phyloP scores from a whole-genome alignment of 176 grass and related monocot species.

The Tillandsia leiboldiana region DNA sequence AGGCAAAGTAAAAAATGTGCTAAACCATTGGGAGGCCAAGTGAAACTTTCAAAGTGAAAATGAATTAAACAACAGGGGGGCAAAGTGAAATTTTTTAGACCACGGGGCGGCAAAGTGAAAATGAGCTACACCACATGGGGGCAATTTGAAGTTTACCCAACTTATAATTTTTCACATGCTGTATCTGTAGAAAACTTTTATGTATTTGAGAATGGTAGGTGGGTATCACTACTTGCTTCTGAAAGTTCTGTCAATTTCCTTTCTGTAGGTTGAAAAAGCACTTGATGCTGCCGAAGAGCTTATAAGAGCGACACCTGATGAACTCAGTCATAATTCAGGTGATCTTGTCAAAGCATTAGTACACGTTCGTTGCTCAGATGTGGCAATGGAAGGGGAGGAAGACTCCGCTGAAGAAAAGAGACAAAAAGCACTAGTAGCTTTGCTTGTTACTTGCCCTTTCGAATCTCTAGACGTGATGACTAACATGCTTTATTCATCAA shows the following conservation, averaged over 20 bases:
- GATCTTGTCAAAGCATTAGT: conserved; percentile 80
- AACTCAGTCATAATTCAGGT: conserved; percentile 56
- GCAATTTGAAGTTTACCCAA: too few relatives aligned
- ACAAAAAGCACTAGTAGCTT: conserved; percentile 70
- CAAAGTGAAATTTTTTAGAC: too few relatives aligned
- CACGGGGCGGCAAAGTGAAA: too few relatives aligned
- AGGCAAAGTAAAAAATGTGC: too few relatives aligned
- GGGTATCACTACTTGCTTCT: neutral
- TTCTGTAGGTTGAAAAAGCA: conserved; percentile 74
- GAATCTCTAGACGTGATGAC: conserved; percentile 73
- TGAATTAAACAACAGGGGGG: too few relatives aligned
- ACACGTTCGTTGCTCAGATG: conserved; percentile 77
- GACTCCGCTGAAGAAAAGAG: conserved; percentile 85
- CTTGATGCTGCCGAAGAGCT: conserved; percentile 62
- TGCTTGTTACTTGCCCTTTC: conserved; percentile 76
- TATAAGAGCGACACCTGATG: conserved; percentile 82
- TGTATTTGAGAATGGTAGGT: neutral
- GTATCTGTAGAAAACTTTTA: neutral
- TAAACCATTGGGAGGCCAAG: too few relatives aligned
- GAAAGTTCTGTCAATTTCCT: conserved; percentile 23
- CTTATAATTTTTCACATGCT: too few relatives aligned
- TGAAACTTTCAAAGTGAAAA: too few relatives aligned
- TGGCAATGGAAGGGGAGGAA: conserved; percentile 82
- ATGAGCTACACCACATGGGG: too few relatives aligned
- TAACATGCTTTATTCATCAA: conserved; percentile 82